Percentiles rank a stretch among this genome's conserved stretches.
Evolutionary conservation across 345 rosid genomes (phyloP).

Genomic region (Salix viminalis): DNA sequence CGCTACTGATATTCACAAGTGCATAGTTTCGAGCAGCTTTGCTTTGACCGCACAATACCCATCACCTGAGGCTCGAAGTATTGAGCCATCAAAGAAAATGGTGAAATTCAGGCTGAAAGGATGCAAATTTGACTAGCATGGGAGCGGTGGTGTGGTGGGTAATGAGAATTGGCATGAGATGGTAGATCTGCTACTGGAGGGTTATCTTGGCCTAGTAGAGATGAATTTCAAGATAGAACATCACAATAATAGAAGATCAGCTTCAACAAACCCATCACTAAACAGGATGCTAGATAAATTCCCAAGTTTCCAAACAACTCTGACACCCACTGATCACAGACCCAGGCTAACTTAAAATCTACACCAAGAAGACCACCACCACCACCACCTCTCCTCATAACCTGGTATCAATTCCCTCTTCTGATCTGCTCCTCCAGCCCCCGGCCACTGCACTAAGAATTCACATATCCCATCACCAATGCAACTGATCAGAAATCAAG

Average conservation of each 20-base stretch:
- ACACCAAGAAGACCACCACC: neutral
- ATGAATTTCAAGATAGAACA: neutral
- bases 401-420: neutral
- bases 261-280: neutral
- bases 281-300: neutral
- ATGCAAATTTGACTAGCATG: neutral
- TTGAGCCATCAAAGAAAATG: neutral
- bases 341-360: neutral
- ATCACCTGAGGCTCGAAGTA: neutral
- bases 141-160: neutral
- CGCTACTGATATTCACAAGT: neutral
- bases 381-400: neutral
- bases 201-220: neutral
- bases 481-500: neutral
- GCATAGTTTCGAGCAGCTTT: neutral
- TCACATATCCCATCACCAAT: neutral
- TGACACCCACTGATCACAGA: neutral
- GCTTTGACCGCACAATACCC: neutral
- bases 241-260: neutral
- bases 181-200: neutral
- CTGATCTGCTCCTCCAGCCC: neutral
- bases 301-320: neutral
- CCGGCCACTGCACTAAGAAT: neutral
- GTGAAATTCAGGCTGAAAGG: neutral
- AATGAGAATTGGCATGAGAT: neutral